phyloP scores from a whole-genome alignment of 805 yeast species.

The Candida dajiaensis region DNA sequence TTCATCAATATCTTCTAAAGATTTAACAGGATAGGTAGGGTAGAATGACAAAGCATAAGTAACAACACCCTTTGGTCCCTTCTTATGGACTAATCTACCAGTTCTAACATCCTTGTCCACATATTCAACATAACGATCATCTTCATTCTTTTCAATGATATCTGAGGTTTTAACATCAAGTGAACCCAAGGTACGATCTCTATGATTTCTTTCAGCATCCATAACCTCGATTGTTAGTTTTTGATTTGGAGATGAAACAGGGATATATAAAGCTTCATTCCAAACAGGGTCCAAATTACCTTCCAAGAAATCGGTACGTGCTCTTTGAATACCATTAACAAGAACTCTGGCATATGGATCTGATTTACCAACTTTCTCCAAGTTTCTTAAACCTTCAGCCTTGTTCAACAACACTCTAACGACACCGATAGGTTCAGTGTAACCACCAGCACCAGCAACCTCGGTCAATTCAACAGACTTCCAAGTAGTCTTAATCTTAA shows the following conservation, averaged over 20 bases:
- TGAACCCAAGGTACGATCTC: constrained; percentile 84
- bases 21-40: constrained; percentile 75
- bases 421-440: constrained; percentile 93
- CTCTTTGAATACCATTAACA: constrained; percentile 69
- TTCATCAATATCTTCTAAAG: constrained; percentile 66
- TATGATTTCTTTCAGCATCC: constrained; percentile 79
- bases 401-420: constrained; percentile 64
- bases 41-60: constrained; percentile 74
- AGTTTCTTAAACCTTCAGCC: constrained; percentile 72
- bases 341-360: constrained; percentile 87
- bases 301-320: constrained; percentile 66
- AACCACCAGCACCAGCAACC: constrained; percentile 69
- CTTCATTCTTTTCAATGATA: constrained; percentile 51
- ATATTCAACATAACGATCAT: constrained; percentile 58
- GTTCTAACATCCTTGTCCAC: constrained; percentile 50
- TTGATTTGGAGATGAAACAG: constrained; percentile 80
- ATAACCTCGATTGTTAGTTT: constrained; percentile 79
- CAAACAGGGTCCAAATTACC: constrained; percentile 75
- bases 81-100: constrained; percentile 62
- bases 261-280: constrained; percentile 77
- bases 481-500: constrained; percentile 69
- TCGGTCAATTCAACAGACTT: constrained; percentile 74
- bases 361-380: constrained; percentile 84
- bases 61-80: constrained; percentile 79
- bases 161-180: constrained; percentile 65